Percentiles rank a stretch among this genome's conserved stretches.
These are phyloP conservation scores for Trichoderma brevicompactum DNA, from an alignment of 2,329 filamentous ascomycete genomes.

Conservation along the genomic window DNA sequence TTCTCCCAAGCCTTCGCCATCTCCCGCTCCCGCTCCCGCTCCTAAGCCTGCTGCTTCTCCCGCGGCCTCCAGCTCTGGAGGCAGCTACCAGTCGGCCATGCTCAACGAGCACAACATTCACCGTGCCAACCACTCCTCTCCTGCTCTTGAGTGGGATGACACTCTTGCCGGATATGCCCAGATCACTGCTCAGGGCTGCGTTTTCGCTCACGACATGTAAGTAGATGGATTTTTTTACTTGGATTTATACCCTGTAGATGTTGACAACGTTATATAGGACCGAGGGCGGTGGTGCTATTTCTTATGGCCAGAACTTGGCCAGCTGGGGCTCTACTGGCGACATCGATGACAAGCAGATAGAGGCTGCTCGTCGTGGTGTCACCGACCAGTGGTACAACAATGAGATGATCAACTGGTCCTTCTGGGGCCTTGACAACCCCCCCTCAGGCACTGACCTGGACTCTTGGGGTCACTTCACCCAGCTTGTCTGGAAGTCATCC, in stretches of 20 bases:
- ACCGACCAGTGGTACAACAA: constrained; percentile 89
- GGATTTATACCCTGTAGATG: too few relatives aligned
- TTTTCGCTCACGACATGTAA: constrained; percentile 77
- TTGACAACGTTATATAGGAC: constrained; percentile 49
- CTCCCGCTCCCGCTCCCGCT: not conserved
- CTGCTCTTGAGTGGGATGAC: constrained; percentile 66
- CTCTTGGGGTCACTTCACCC: constrained; percentile 61
- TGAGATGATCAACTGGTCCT: constrained; percentile 64
- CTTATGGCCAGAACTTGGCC: constrained; percentile 92
- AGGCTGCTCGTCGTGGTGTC: constrained; percentile 68
- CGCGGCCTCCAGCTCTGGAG: constrained; percentile 29
- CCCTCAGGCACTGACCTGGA: constrained; percentile 68
- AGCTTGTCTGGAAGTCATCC: constrained; percentile 49
- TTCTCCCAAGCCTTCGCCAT: constrained; percentile 18
- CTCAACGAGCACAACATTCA: constrained; percentile 83
- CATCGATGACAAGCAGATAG: constrained; percentile 47
- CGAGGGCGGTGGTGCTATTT: constrained; percentile 54
- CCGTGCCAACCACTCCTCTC: constrained; percentile 78
- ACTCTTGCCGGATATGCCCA: constrained; percentile 67
- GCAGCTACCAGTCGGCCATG: constrained; percentile 46
- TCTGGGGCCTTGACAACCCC: constrained; percentile 61
- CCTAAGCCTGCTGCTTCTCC: constrained; percentile 32
- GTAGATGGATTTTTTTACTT: constrained; percentile 38
- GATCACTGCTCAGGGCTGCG: constrained; percentile 67
- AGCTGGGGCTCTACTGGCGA: constrained; percentile 55